Base-by-base conservation (phyloP, 805 yeast species). In the Pichia californica region DNA sequence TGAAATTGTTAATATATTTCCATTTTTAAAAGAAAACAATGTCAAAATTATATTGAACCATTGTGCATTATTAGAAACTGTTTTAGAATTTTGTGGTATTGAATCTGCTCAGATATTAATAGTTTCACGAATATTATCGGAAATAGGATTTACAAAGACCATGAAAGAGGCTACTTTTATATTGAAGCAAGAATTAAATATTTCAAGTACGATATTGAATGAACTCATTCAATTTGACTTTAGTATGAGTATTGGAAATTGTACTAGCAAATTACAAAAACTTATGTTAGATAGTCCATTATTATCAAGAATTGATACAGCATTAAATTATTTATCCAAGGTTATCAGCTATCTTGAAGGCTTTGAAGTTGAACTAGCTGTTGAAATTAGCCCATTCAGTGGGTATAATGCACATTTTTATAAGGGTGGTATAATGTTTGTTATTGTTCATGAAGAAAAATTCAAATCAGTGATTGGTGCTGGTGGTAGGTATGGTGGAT, bases 401-500 rank as follows among this genome's bases (percentile, higher is more conserved):
- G 87, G 88, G 50, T 87, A 86, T 63, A 88, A 88, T 52, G 76
- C 82, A 27, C 74, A 80, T 9, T 91, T 88, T 57, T 93, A 89
- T 57, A 68, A 72, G 31, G 79, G 80, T 15, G 95, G 95, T 0
- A 65, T 89, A 2, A 88, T 93, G 95, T 93, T 91, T 58, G 95
- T 88, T 52, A 87, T 85, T 0, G 75, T 88, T 1, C 75, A 79
- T 50, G 83, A 86, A 43, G 81, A 79, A 4, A 79, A 71, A 53
- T 56, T 49, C 59, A 68, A 56, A 44, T 51, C 67, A 6, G 69
- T 82, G 27, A 67, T 93, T 32, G 93, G 93, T 14, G 91, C 93
- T 0, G 99, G 99, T 36, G 99, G 99, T 3, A 69, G 99, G 43
- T 93, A 88, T 57, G 98, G 91, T 55, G 68, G 70, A 18, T 69